Base-by-base conservation (phyloP, 345 rosid genomes). In the Eucalyptus sideroxylon region DNA sequence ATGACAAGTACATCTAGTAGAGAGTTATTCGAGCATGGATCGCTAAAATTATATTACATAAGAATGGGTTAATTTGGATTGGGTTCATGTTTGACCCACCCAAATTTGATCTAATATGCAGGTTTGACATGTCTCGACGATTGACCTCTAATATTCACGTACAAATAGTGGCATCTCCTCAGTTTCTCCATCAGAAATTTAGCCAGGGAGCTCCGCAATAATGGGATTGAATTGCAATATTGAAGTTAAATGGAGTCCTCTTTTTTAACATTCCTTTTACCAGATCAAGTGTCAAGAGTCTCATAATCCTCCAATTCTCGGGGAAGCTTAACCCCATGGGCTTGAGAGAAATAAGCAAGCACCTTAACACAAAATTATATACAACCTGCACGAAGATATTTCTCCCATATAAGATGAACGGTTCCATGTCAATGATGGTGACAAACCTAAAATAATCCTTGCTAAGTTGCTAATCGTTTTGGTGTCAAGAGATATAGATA, bases 271-370 rank as follows among this genome's bases (percentile, higher is more conserved):
- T 87, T 34, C 9, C 45, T 82, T 11, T 89, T 92, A 97, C 99
- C 99, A 94, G 97, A 89, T 98, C 96, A 44, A 95, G 95, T 60
- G 96, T 92, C 89, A 55, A 98, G 86, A 88, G 92, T 89, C 85
- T 96, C 95, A 65, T 93, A 94, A 90, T 98, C 95, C 87, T 97
- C 94, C 86, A 87, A 88, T 62, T 91, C 97, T 88, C 96, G 96
- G 40, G 98, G 99, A 90, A 98, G 97, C 60, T 55, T 88, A 91
- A 98, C 96, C 86, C 95, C 91, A 93, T 96, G 98, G 87, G 93
- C 98, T 95, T 94, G 98, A 14, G 99, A 97, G 89, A 98, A 99
- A 93, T 95, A 98, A 34, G 98, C 98, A 94, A 98, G 93, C 92
- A 98, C 92, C 99, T 97, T 93, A 88, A 93, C 86, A 86, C 51